Percentiles rank a stretch among this genome's conserved stretches.
These are phyloP conservation scores for Xylariaceae sp. DNA, from an alignment of 2,329 filamentous ascomycete genomes.

Conservation along the genomic window DNA sequence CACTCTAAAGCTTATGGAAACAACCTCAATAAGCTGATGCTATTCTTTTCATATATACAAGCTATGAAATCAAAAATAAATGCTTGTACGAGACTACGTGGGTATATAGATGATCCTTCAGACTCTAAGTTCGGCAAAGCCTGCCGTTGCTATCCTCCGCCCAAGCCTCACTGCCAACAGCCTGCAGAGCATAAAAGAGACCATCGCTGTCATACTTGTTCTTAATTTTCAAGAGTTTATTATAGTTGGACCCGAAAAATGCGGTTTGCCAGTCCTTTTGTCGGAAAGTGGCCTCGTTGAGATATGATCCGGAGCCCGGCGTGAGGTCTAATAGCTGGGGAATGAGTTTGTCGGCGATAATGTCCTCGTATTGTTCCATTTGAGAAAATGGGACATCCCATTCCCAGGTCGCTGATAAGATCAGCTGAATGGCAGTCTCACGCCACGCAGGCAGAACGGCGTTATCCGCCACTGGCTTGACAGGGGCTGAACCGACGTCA, in stretches of 20 bases:
- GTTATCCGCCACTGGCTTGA: conserved; percentile 14
- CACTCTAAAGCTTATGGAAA: no score
- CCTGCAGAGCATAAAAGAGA: conserved; percentile 33
- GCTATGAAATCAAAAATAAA: no score
- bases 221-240: conserved; percentile 35
- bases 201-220: conserved; percentile 35
- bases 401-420: not conserved
- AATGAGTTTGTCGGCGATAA: conserved; percentile 26
- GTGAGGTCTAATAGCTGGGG: conserved; percentile 18
- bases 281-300: conserved; percentile 38
- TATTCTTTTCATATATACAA: no score
- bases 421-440: conserved; percentile 18
- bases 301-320: conserved; percentile 23
- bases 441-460: conserved; percentile 33
- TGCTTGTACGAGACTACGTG: no score
- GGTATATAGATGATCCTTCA: no score
- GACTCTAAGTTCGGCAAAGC: no score
- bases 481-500: conserved; percentile 21
- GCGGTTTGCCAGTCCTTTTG: conserved; percentile 28
- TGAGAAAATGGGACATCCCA: conserved; percentile 9
- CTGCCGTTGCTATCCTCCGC: not conserved
- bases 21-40: no score
- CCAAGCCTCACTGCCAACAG: not conserved
- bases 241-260: conserved; percentile 36
- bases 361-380: conserved; percentile 17